Evolutionary conservation across 768 basidiomycete genomes (phyloP), one percentile per base, ranked within the genome.

Genomic region (Auricularia auricula-judae): DNA sequence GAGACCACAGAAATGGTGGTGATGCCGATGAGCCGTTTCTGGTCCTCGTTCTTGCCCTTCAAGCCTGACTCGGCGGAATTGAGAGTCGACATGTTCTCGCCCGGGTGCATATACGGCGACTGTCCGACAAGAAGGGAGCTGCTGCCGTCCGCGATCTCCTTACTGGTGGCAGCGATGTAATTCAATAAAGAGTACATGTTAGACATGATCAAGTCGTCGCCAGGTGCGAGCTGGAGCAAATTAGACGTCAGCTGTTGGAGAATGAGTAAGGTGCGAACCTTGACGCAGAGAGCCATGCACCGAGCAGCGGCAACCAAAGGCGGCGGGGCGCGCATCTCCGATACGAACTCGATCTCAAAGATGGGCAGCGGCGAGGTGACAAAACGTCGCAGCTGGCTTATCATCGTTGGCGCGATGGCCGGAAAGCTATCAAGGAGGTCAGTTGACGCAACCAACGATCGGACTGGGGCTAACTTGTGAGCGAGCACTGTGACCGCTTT

Each of bases 151-250:
- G 81, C 81, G 39, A 84, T 82, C 59, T 90, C 89, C 71, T 89
- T 90, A 77, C 86, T 88, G 2, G 91, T 86, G 3, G 89, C 86
- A 1, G 91, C 86, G 65, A 98, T 88, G 73, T 91, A 89, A 72
- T 98, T 98, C 66, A 98, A 81, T 12, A 98, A 82, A 3, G 96
- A 97, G 74, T 98, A 98, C 86, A 98, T 89, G 68, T 94, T 92
- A 3, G 95, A 98, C 84, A 94, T 87, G 72, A 91, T 82, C 43
- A 93, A 82, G 71, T 94, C 93, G 68, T 93, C 90, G 53, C 90
- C 91, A 16, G 90, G 88, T 16, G 90, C 86, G 44, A 92, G 78
- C 91, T 42, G 39, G 39, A 14, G 39, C 3, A 14, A 7, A 8
- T 42, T 42, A 42, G 39, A 42, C 29, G 29, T 29, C 29, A 29